Evolutionary conservation across 106 monocot species (phyloP).

Genomic region (Agapanthus africanus): DNA sequence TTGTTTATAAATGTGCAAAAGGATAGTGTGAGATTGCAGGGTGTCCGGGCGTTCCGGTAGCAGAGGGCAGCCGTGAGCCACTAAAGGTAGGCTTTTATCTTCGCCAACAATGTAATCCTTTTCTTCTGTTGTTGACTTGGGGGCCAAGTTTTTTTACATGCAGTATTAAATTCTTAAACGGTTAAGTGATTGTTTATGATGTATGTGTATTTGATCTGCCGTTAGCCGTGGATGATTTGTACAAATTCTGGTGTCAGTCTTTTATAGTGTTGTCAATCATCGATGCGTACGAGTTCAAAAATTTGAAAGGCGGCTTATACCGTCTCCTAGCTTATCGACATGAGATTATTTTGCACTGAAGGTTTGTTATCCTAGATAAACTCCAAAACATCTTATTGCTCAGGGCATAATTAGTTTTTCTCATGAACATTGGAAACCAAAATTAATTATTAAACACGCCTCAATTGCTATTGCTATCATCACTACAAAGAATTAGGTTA

Average conservation of each 20-base stretch:
- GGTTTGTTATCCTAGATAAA: no score
- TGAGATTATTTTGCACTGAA: neutral
- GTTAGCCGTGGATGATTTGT: no score
- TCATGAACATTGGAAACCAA: neutral
- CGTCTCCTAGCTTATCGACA: no score
- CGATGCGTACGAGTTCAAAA: no score
- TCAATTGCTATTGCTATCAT: neutral
- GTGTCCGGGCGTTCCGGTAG: constrained; percentile 58
- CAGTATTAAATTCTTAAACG: no score
- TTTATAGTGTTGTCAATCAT: no score
- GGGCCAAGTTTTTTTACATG: no score
- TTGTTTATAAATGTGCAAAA: constrained; percentile 33
- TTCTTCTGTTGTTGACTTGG: neutral
- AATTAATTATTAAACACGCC: neutral
- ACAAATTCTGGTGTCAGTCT: no score
- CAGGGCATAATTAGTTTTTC: neutral
- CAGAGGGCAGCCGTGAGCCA: constrained; percentile 70
- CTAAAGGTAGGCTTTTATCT: constrained; percentile 57
- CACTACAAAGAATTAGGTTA: neutral
- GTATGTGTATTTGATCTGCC: no score
- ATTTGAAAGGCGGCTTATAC: no score
- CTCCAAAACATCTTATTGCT: neutral
- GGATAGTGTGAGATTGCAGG: constrained; percentile 91
- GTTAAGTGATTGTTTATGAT: no score
- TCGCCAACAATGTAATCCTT: neutral